Percentiles rank a stretch among this genome's conserved stretches.
Evolutionary conservation across 208 protist genomes (phyloP).

Genomic region (Leishmania amazonensis): DNA sequence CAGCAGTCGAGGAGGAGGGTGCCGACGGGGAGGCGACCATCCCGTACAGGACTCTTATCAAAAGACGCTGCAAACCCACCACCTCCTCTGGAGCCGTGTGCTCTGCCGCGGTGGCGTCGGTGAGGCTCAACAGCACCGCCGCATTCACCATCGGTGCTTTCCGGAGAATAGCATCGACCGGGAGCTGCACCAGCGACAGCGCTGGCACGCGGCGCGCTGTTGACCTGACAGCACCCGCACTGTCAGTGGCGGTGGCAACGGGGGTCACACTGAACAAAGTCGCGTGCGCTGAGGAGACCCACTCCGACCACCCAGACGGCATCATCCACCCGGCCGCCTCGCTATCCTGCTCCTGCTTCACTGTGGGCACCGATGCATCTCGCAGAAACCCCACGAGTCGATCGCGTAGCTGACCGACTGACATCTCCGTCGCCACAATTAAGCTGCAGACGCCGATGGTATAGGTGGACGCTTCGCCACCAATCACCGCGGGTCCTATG

Average conservation of each 20-base stretch:
- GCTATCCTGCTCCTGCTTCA: background rate
- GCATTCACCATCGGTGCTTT: constrained; percentile 18
- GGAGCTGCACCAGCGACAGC: constrained; percentile 16
- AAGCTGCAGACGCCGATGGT: constrained; percentile 46
- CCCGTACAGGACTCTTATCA: constrained; percentile 11
- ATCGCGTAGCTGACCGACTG: constrained; percentile 68
- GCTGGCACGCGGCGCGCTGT: background rate
- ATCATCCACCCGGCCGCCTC: background rate
- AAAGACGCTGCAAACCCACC: background rate
- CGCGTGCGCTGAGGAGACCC: constrained; percentile 8
- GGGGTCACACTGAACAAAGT: background rate
- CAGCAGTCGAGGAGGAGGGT: background rate
- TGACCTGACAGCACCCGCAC: background rate
- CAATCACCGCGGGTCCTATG: background rate
- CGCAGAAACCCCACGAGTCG: constrained; percentile 35
- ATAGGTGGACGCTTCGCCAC: background rate
- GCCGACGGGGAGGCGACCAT: background rate
- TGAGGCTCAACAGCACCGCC: constrained; percentile 14
- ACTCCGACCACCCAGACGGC: constrained; percentile 3
- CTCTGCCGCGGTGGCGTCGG: background rate
- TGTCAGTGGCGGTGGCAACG: background rate
- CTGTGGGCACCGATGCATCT: background rate
- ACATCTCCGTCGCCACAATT: constrained; percentile 47
- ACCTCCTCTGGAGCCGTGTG: background rate
- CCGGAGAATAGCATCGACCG: constrained; percentile 15